Evolutionary conservation across 2,329 filamentous ascomycete genomes (phyloP).

Genomic region (Verticillium nonalfalfae): DNA sequence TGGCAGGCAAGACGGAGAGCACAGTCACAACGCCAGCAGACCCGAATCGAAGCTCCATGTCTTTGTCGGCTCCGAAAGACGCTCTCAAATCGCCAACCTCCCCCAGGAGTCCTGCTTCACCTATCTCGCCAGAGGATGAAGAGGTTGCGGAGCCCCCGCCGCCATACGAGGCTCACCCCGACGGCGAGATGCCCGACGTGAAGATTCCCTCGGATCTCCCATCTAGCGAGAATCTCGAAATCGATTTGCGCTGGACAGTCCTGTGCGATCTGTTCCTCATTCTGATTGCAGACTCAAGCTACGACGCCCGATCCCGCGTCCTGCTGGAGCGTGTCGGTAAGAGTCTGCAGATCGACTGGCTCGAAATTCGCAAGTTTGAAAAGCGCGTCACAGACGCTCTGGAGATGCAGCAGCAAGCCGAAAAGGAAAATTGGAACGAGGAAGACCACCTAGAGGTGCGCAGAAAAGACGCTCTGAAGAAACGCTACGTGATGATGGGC

Average conservation of each 20-base stretch:
- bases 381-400: conserved; percentile 94
- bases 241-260: conserved; percentile 94
- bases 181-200: conserved; percentile 70
- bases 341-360: conserved; percentile 76
- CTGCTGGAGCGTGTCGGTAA: conserved; percentile 78
- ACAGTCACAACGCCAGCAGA: not conserved
- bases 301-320: conserved; percentile 81
- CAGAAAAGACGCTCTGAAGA: conserved; percentile 73
- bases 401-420: conserved; percentile 93
- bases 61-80: not conserved
- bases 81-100: conserved; percentile 4
- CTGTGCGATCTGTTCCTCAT: conserved; percentile 93
- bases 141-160: conserved; percentile 44
- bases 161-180: conserved; percentile 56
- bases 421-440: conserved; percentile 97
- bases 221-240: conserved; percentile 78
- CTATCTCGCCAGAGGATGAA: conserved; percentile 30
- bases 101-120: conserved; percentile 13
- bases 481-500: conserved; percentile 90
- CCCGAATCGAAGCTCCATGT: not conserved
- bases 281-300: conserved; percentile 91
- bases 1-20: conserved; percentile 45
- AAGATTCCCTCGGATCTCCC: conserved; percentile 79
- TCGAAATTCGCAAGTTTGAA: conserved; percentile 94
- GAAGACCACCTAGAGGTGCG: conserved; percentile 86